Conservation (phyloP, 768 basidiomycete genomes). For the Tylopilus cervinicoccineus region DNA sequence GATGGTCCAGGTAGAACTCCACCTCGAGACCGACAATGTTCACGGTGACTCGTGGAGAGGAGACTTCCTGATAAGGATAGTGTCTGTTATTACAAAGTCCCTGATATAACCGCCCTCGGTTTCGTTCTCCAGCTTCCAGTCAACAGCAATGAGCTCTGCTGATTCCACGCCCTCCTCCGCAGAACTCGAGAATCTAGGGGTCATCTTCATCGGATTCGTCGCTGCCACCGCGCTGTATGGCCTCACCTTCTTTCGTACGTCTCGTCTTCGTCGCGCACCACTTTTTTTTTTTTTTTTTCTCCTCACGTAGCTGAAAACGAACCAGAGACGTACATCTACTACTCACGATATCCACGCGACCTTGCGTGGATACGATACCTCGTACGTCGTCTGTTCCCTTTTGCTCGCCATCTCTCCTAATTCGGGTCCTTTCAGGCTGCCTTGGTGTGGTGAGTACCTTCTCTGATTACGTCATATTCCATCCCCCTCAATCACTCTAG, state of each 20-base stretch:
- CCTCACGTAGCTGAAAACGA: neutral
- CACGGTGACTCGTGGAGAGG: too few relatives aligned
- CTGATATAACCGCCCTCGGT: slow-evolving; percentile 7
- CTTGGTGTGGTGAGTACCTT: slow-evolving; percentile 15
- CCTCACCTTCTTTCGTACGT: slow-evolving; percentile 32
- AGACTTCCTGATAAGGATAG: neutral
- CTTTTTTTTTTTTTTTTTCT: neutral
- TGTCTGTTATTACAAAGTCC: too few relatives aligned
- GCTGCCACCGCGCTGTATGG: slow-evolving; percentile 28
- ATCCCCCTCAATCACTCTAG: slow-evolving; percentile 6
- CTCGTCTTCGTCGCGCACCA: neutral
- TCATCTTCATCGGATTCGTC: slow-evolving; percentile 28
- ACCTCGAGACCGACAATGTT: too few relatives aligned
- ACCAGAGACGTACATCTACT: slow-evolving; percentile 30
- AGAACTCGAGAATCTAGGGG: slow-evolving; percentile 24
- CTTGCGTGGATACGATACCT: slow-evolving; percentile 14
- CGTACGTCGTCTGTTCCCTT: slow-evolving; percentile 8
- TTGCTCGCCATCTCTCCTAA: neutral
- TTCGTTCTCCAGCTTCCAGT: neutral
- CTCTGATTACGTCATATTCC: neutral
- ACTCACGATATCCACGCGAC: slow-evolving; percentile 25
- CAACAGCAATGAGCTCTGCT: slow-evolving; percentile 15
- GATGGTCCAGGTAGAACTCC: too few relatives aligned
- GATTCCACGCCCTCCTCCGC: slow-evolving; percentile 7
- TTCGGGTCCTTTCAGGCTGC: slow-evolving; percentile 16